phyloP scores from a whole-genome alignment of 2,329 filamentous ascomycete species.

The Alternaria infectoria region DNA sequence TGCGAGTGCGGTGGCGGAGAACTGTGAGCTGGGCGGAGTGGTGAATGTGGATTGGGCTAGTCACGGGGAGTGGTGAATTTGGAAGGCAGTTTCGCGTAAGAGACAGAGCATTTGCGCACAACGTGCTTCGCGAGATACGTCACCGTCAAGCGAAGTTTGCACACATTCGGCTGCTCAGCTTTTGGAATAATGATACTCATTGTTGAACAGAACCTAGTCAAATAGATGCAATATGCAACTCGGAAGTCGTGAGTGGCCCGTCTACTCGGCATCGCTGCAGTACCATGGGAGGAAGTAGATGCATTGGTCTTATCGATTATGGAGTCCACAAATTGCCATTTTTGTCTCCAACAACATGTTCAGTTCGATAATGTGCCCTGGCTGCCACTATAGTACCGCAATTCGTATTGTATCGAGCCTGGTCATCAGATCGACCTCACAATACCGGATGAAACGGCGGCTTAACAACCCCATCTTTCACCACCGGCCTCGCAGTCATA shows the following conservation, averaged over 20 bases:
- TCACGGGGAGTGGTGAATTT: not conserved
- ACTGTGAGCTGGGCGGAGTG: too few species aligned
- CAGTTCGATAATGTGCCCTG: not conserved
- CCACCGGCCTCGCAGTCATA: not conserved
- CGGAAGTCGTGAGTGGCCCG: not conserved
- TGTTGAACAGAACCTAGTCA: fast-evolving
- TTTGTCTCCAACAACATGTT: not conserved
- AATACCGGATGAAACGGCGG: not conserved
- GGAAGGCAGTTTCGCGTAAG: not conserved
- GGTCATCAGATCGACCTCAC: not conserved
- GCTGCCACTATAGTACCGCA: not conserved
- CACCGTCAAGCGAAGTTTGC: not conserved
- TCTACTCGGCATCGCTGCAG: not conserved
- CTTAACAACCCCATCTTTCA: not conserved
- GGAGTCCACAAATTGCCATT: not conserved
- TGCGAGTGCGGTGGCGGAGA: not conserved
- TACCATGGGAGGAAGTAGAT: not conserved
- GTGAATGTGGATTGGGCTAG: not conserved
- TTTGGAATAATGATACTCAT: not conserved
- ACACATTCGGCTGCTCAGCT: not conserved
- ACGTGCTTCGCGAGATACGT: not conserved
- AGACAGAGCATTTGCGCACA: not conserved
- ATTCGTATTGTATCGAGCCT: fast-evolving
- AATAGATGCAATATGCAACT: not conserved
- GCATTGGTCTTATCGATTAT: not conserved